Base-by-base conservation (phyloP, 768 basidiomycete genomes). In the Mrakia hoshinonis region DNA sequence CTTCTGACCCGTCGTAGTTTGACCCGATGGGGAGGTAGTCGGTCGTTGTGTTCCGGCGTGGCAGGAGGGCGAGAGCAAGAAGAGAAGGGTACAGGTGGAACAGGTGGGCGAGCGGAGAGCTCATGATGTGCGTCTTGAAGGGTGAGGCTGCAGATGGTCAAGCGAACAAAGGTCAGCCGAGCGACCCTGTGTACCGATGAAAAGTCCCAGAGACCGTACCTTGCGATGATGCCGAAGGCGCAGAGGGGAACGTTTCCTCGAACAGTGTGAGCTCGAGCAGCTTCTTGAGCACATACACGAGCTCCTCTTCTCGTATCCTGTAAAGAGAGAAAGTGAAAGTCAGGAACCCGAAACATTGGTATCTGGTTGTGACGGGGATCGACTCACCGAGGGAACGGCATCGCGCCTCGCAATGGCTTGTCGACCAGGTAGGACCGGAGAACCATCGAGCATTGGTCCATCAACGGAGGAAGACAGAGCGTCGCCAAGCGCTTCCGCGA, bases 291-390 rank as follows among this genome's bases (percentile, higher is more conserved):
- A 92, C 84, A 76, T 93, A 95, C 1, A 94, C 78, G 18, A 98
- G 77, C 75, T 97, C 95, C 75, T 95, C 92, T 79, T 97, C 92
- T 31, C 91, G 84, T 0, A 86, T 85, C 68, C 93, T 93, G 70
- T 10, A 68, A 54, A 46, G 36, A 34, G 0, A 65, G 15, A 34
- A 4, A 26, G 24, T 15, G 4, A n/a, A 13, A 12, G 29, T 48
- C 46, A 67, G n/a, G n/a, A n/a, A n/a, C n/a, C n/a, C n/a, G n/a
- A n/a, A n/a, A n/a, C n/a, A n/a, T n/a, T n/a, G n/a, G n/a, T n/a
- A n/a, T n/a, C 22, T 1, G 12, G 20, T 9, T 22, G 4, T 24
- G 10, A 58, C 70, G 48, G 52, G n/a, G 43, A 46, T 62, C 38
- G 9, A 76, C 80, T 74, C 65, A 90, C 91, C 92, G 85, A 52